Evolutionary conservation across 179 eudicot species (phyloP).

Genomic region (Silene vulgaris): DNA sequence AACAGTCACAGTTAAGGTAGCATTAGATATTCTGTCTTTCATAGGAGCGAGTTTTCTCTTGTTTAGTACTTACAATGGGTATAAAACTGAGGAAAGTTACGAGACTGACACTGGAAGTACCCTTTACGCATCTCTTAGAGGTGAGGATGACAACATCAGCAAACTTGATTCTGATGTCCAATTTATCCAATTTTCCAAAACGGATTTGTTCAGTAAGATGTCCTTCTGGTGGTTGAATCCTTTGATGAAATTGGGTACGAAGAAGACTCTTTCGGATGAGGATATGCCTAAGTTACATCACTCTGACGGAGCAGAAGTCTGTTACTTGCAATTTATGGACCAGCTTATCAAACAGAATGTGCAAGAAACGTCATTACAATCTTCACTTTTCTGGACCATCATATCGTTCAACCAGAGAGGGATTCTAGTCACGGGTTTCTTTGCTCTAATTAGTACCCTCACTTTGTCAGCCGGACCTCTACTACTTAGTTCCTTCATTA

Average conservation of each 20-base stretch:
- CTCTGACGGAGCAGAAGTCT: constrained; percentile 28
- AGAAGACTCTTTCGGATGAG: constrained; percentile 24
- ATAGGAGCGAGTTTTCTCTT: constrained; percentile 29
- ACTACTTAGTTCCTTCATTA: constrained; percentile 32
- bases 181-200: constrained; percentile 18
- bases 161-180: constrained; percentile 6
- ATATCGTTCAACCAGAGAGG: constrained; percentile 23
- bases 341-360: constrained; percentile 18
- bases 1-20: constrained; percentile 16
- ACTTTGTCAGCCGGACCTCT: constrained; percentile 33
- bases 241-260: constrained; percentile 29
- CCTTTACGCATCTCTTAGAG: constrained; percentile 26
- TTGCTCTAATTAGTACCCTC: constrained; percentile 27
- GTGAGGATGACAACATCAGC: constrained; percentile 5
- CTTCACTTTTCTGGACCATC: constrained; percentile 23
- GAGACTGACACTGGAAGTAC: constrained; percentile 1
- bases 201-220: constrained; percentile 28
- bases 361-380: constrained; percentile 9
- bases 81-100: constrained; percentile 28
- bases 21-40: constrained; percentile 25
- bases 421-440: constrained; percentile 29
- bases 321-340: constrained; percentile 23
- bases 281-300: constrained; percentile 30
- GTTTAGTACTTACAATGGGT: constrained; percentile 36
- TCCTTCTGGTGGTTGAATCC: constrained; percentile 37